Evolutionary conservation across 768 basidiomycete species (phyloP).

Genomic region (Tylopilus sp.): DNA sequence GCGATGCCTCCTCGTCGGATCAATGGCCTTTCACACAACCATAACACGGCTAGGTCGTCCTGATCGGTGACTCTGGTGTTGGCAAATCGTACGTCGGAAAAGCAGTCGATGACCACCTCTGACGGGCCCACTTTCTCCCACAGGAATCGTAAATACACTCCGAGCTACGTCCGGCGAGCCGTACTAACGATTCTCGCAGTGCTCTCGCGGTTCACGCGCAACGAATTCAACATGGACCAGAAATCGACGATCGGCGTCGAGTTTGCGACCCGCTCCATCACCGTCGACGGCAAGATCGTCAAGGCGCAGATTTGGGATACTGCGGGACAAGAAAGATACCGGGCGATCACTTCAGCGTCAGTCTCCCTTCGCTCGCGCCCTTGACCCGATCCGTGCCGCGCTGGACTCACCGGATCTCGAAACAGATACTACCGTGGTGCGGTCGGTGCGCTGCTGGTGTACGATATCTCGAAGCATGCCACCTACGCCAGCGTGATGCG

Average conservation of each 20-base stretch:
- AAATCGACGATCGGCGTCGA: slow-evolving; percentile 99
- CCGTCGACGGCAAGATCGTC: slow-evolving; percentile 93
- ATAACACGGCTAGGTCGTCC: slow-evolving; percentile 71
- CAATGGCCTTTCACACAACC: neutral
- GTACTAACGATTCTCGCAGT: slow-evolving; percentile 46
- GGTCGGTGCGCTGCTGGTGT: slow-evolving; percentile 87
- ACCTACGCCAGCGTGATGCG: slow-evolving; percentile 92
- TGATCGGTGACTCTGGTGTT: slow-evolving; percentile 98
- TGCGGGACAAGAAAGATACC: slow-evolving; percentile 96
- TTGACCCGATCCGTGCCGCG: neutral
- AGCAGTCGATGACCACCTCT: neutral
- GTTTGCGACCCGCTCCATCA: slow-evolving; percentile 94
- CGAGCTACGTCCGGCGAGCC: neutral
- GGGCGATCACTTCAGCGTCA: slow-evolving; percentile 95
- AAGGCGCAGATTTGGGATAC: slow-evolving; percentile 99
- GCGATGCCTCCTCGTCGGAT: neutral
- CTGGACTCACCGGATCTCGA: slow-evolving; percentile 1
- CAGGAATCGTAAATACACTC: slow-evolving; percentile 34
- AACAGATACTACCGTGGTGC: slow-evolving; percentile 95
- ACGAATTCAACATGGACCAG: slow-evolving; percentile 98
- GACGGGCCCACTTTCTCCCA: neutral
- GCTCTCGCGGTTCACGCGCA: slow-evolving; percentile 98
- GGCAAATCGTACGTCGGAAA: slow-evolving; percentile 88
- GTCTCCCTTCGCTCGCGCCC: slow-evolving; percentile 21
- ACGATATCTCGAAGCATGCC: slow-evolving; percentile 91